Conservation (phyloP, 257 asterid species). For the Craterostigma plantagineum region DNA sequence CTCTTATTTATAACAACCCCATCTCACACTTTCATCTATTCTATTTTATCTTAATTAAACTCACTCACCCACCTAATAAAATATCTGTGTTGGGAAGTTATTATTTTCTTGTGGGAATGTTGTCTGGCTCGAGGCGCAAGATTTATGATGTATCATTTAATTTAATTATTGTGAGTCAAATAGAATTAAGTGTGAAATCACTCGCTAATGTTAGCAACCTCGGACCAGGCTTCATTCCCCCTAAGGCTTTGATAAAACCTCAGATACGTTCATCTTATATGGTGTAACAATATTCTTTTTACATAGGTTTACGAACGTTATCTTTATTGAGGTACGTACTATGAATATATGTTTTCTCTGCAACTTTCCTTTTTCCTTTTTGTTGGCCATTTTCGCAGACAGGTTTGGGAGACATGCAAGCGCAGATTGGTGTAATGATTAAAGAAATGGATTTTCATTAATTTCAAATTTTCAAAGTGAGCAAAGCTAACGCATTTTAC, state of each 20-base stretch:
- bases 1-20: too few species aligned
- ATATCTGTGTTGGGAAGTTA: slow-evolving; percentile 23
- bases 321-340: slow-evolving; percentile 1
- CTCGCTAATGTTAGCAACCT: slow-evolving; percentile 34
- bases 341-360: slow-evolving; percentile 4
- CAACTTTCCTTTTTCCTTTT: not conserved
- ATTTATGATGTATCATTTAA: not conserved
- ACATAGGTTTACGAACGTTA: not conserved
- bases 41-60: too few species aligned
- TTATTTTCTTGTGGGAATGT: slow-evolving; percentile 73
- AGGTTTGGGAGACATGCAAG: slow-evolving; percentile 27
- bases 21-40: too few species aligned
- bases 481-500: too few species aligned
- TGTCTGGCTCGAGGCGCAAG: slow-evolving; percentile 81
- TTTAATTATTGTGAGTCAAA: too few species aligned
- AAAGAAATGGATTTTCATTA: too few species aligned
- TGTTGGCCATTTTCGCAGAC: not conserved
- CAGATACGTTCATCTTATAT: slow-evolving; percentile 32
- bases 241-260: too few species aligned
- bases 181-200: too few species aligned
- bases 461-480: too few species aligned
- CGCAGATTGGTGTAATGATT: slow-evolving; percentile 60
- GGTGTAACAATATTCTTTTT: not conserved
- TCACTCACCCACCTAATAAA: too few species aligned
- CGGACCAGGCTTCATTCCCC: slow-evolving; percentile 99